Evolutionary conservation across 257 asterid genomes (phyloP), one percentile per base, ranked within the genome.

Genomic region (Solanum ossicruentum): DNA sequence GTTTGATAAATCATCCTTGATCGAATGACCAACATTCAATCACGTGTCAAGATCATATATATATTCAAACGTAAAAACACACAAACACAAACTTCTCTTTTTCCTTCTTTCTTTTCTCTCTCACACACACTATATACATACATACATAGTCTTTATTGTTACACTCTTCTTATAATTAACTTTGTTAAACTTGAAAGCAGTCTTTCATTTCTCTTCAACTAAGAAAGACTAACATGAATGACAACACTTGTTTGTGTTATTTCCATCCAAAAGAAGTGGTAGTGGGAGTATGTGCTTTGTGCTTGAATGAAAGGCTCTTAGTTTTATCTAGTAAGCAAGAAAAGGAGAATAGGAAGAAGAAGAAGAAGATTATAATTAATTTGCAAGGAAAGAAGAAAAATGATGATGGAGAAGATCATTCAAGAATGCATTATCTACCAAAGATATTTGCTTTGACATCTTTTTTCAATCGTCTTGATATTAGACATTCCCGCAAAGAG

Each of bases 221-320:
- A 36, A 23, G 28, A 49, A 13, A 75, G 9, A 52, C 28, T 23
- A 57, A n/a, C 71, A 89, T 87, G 91, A 86, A 85, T 41, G 88
- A 84, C 18, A 52, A 32, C 67, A 89, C 78, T 20, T 87, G 88
- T 18, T 85, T 60, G 84, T 94, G 97, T 86, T 87, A 81, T 88
- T 91, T 92, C 73, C 98, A 95, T 86, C 95, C 98, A 2, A 86
- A 83, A 61, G 94, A 91, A 12, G 54, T 81, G 63, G 92, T 94
- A 1, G 71, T 95, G 3, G 99, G 99, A 9, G 90, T 95, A 10
- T 95, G 98, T 85, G 95, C 96, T 23, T 84, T 92, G 78, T 95
- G 99, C 88, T 88, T 95, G 90, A 89, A 92, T 83, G 94, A 95
- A 79, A 93, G 89, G 93, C 96, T 95, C 69, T 84, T 91, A 54